Base-by-base conservation (phyloP, 371 early-diverging fungal species). In the Rhizopus delemar region DNA sequence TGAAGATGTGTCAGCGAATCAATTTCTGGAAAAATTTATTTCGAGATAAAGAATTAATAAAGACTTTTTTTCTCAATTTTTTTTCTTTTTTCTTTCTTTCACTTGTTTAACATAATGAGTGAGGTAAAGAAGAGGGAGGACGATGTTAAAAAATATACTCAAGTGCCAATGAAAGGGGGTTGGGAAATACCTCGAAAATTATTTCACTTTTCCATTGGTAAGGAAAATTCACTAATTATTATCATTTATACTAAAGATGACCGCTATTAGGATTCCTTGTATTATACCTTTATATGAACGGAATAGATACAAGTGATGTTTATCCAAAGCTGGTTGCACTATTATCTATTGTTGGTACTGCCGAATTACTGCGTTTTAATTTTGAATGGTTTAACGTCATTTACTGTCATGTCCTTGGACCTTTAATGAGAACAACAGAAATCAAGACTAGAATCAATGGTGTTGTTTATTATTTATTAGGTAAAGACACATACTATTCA, bases 101-200 rank as follows among this genome's bases (percentile, higher is more conserved):
- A 22, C 22, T 22, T 22, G 22, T 2, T 22, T 22, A 22, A 22
- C 39, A 38, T 38, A 38, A 38, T 38, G 39, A 38, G 39, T 8
- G 15, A 48, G 48, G 11, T 53, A 60, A 16, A 58, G 6, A 5
- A 36, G 31, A 22, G 22, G 22, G 22, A 22, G 22, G 22, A 22
- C 2, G 41, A 48, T 29, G 46, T 28, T 36, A 43, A 39, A 15
- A 54, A 41, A 32, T 61, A 41, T 41, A 46, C 62, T 8, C 51
- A 38, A 46, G 53, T 62, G 4, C 59, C 64, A 29, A 35, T 5
- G 2, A 65, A 71, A 53, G 73, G 77, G 15, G 68, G 75, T 11
- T 78, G 75, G 77, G 84, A 83, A 58, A 57, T 83, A 15, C 80
- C 84, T 48, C 71, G 84, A 46, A 83, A 83, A 51, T 11, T 68